These are phyloP conservation scores for Schrenkiella parvula DNA, from an alignment of 345 rosid genomes.

Conservation along the genomic window DNA sequence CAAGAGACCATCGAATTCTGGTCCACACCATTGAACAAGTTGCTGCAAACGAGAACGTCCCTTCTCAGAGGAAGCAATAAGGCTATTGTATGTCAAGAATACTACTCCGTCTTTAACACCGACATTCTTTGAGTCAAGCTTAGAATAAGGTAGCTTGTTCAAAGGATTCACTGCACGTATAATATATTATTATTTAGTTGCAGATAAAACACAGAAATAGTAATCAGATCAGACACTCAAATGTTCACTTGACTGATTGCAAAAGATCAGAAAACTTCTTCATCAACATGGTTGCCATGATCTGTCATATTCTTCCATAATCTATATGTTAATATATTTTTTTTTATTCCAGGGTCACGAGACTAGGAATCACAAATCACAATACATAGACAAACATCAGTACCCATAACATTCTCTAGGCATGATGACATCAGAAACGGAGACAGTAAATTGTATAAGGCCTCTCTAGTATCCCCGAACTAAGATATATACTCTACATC, in stretches of 20 bases:
- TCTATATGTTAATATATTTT: neutral
- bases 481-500: neutral
- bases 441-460: constrained; percentile 2
- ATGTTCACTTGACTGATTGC: constrained; percentile 13
- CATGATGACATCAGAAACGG: constrained; percentile 7
- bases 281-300: neutral
- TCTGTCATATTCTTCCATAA: neutral
- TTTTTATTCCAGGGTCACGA: neutral
- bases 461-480: neutral
- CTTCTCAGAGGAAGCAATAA: constrained; percentile 98
- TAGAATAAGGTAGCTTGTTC: constrained; percentile 95
- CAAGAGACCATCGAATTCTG: constrained; percentile 83
- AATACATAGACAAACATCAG: constrained; percentile 6
- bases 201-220: constrained; percentile 1
- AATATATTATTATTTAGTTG: constrained; percentile 20
- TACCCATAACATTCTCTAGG: constrained; percentile 9
- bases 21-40: constrained; percentile 98
- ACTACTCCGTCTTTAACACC: constrained; percentile 90
- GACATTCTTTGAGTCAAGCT: constrained; percentile 91
- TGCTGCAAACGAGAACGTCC: constrained; percentile 98
- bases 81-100: constrained; percentile 93
- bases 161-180: constrained; percentile 82
- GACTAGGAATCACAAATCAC: neutral
- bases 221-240: constrained; percentile 1
- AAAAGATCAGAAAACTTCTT: neutral